Evolutionary conservation across 495 filamentous ascomycete species (phyloP).

Genomic region (Bombardia bombarda): DNA sequence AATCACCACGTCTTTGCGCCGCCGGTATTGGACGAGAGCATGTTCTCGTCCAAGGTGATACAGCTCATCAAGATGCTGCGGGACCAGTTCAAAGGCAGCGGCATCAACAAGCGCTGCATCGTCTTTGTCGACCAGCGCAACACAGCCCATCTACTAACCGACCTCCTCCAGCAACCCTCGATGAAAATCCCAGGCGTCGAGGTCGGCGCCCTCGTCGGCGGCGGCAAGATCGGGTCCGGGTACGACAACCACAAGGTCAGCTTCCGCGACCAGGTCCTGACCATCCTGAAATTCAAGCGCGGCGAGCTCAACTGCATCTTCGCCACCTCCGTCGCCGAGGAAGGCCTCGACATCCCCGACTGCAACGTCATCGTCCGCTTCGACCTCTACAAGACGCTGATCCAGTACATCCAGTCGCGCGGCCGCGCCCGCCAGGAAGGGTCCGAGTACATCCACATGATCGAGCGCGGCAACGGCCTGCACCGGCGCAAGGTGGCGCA

Average conservation of each 20-base stretch:
- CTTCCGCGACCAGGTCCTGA: constrained; percentile 67
- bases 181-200: constrained; percentile 52
- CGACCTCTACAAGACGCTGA: constrained; percentile 83
- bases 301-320: constrained; percentile 85
- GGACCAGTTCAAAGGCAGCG: constrained; percentile 44
- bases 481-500: constrained; percentile 51
- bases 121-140: constrained; percentile 77
- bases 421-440: constrained; percentile 73
- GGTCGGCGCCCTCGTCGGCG: constrained; percentile 50
- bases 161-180: constrained; percentile 49
- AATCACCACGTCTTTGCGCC: constrained; percentile 37
- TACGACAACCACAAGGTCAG: constrained; percentile 43
- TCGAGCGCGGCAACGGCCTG: constrained; percentile 55
- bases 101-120: constrained; percentile 64
- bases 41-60: constrained; percentile 67
- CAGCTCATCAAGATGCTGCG: constrained; percentile 50
- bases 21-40: constrained; percentile 30
- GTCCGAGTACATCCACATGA: constrained; percentile 80
- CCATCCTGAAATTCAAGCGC: constrained; percentile 66
- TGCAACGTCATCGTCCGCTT: constrained; percentile 89
- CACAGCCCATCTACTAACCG: constrained; percentile 63
- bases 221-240: constrained; percentile 10
- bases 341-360: constrained; percentile 92
- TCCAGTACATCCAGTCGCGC: constrained; percentile 92
- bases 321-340: constrained; percentile 87